These are phyloP conservation scores for Teunomyces tritomae DNA, from an alignment of 805 yeast species.

Conservation along the genomic window DNA sequence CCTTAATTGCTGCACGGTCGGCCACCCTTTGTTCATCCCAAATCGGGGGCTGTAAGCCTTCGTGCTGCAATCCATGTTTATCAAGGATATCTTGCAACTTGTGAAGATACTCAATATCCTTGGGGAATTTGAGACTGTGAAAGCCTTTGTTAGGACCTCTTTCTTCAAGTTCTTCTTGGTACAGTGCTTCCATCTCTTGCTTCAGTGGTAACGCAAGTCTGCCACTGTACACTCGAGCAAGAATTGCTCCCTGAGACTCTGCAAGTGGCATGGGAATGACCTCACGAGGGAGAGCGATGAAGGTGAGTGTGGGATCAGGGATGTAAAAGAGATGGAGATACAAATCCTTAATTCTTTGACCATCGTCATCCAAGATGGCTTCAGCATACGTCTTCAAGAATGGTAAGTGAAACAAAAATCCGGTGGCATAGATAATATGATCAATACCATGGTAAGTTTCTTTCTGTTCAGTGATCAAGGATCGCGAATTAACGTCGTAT, in stretches of 20 bases:
- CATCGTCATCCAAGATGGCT: constrained; percentile 14
- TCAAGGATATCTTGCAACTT: constrained; percentile 15
- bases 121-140: constrained; percentile 17
- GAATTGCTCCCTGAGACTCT: constrained; percentile 39
- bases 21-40: constrained; percentile 17
- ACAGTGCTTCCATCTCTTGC: constrained; percentile 25
- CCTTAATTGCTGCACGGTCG: constrained; percentile 14
- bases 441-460: constrained; percentile 14
- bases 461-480: constrained; percentile 13
- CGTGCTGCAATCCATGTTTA: constrained; percentile 9
- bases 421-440: constrained; percentile 23
- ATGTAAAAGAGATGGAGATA: constrained; percentile 34
- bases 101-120: constrained; percentile 19
- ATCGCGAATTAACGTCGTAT: constrained; percentile 1
- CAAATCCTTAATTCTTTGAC: constrained; percentile 25
- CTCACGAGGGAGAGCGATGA: constrained; percentile 29
- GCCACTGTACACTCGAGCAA: constrained; percentile 32
- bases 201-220: constrained; percentile 24
- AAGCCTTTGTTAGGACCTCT: constrained; percentile 21
- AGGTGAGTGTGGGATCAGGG: constrained; percentile 28
- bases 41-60: constrained; percentile 17
- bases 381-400: constrained; percentile 18
- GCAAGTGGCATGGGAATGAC: constrained; percentile 36
- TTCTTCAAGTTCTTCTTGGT: constrained; percentile 16
- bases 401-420: constrained; percentile 21